phyloP scores from a whole-genome alignment of 1,284 basidiomycete species.

The Apiotrichum akiyoshidainum region DNA sequence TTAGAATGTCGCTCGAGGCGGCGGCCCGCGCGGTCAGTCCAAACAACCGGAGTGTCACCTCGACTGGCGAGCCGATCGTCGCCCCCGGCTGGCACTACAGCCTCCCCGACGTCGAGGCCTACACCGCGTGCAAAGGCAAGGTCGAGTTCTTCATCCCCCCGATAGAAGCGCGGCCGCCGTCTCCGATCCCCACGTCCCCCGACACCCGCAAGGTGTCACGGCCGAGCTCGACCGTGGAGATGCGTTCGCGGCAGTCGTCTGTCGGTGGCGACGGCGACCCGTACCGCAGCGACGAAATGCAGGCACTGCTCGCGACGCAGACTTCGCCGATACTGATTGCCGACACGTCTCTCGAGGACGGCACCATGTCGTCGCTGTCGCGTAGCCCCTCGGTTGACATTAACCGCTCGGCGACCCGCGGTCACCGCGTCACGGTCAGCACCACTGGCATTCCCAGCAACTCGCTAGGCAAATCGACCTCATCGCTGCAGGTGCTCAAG shows the following conservation, averaged over 20 bases:
- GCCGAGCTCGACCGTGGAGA: neutral
- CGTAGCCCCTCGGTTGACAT: constrained; percentile 11
- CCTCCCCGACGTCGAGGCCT: constrained; percentile 36
- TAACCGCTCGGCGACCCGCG: neutral
- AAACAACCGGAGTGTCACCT: neutral
- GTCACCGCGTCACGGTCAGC: constrained; percentile 7
- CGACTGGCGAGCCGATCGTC: constrained; percentile 1
- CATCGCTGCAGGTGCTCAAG: neutral
- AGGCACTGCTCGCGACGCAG: neutral
- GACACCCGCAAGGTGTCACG: too few species aligned
- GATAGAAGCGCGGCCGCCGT: neutral
- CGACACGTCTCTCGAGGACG: neutral
- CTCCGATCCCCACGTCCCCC: neutral
- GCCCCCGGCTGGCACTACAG: constrained; percentile 36
- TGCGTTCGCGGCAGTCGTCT: neutral
- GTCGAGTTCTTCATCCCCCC: constrained; percentile 47
- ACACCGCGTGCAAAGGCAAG: constrained; percentile 32
- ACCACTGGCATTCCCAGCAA: neutral
- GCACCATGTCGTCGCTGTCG: neutral
- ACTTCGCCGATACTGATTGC: neutral
- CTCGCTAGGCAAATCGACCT: neutral
- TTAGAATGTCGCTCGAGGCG: neutral
- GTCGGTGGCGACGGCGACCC: neutral
- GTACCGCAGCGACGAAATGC: neutral
- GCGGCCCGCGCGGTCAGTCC: neutral